phyloP scores from a whole-genome alignment of 1,284 basidiomycete species.

The Baeospora myosura region DNA sequence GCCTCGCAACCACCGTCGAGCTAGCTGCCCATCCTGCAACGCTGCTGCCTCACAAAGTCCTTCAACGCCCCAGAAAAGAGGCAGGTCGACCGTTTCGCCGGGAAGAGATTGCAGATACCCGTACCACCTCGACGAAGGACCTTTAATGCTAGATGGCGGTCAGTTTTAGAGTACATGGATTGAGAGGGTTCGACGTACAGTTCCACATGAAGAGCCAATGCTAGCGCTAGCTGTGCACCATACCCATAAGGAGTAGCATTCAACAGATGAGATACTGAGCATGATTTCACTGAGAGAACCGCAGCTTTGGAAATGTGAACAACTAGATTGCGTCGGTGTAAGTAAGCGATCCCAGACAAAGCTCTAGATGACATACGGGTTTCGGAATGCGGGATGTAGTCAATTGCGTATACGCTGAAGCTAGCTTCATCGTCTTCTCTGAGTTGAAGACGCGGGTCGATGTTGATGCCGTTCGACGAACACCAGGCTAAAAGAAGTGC shows the following conservation, averaged over 20 bases:
- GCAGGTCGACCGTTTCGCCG: conserved; percentile 42
- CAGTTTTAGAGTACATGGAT: conserved; percentile 7
- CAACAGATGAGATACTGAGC: conserved; percentile 37
- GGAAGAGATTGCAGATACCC: conserved; percentile 67
- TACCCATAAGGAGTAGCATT: conserved; percentile 42
- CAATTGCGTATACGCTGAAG: conserved; percentile 33
- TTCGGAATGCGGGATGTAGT: conserved; percentile 28
- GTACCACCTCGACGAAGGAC: conserved; percentile 49
- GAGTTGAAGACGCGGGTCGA: conserved; percentile 40
- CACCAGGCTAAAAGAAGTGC: conserved; percentile 39
- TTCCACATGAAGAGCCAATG: conserved; percentile 57
- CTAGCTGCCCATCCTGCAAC: conserved; percentile 29
- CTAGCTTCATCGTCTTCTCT: conserved; percentile 22
- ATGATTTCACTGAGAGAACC: conserved; percentile 57
- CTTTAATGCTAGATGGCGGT: conserved; percentile 30
- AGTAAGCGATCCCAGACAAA: not conserved
- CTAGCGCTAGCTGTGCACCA: conserved; percentile 50
- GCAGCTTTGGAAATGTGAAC: conserved; percentile 57
- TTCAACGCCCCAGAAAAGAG: conserved; percentile 51
- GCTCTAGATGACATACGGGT: conserved; percentile 28
- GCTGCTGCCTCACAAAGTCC: conserved; percentile 17
- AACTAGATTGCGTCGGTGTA: conserved; percentile 39
- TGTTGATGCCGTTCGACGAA: conserved; percentile 30
- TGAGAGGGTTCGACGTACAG: conserved; percentile 39
- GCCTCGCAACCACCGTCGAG: conserved; percentile 37